A percentile compares a stretch with the other conserved stretches of the same genome.
Evolutionary conservation across 2,329 filamentous ascomycete species (phyloP).

Genomic region (Cephalotrichum gorgonifer): DNA sequence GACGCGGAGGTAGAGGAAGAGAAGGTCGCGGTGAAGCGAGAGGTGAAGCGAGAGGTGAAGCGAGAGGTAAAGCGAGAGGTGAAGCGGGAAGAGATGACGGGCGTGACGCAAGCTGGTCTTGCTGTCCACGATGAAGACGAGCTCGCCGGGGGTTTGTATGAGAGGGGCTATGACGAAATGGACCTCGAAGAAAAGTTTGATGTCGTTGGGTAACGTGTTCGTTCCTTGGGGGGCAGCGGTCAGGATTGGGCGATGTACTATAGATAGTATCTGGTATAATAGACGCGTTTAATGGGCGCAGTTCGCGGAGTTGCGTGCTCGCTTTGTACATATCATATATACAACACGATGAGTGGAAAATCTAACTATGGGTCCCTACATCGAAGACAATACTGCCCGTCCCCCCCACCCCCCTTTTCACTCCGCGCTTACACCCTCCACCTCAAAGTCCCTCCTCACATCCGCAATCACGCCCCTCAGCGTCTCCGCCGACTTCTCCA

Average conservation of each 20-base stretch:
- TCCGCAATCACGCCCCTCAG: constrained; percentile 2
- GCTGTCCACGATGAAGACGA: not conserved
- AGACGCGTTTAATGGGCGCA: no score
- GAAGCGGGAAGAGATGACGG: not conserved
- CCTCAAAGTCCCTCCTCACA: constrained; percentile 3
- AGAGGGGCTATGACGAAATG: constrained; percentile 13
- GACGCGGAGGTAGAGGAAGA: constrained; percentile 17
- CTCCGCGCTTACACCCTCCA: not conserved
- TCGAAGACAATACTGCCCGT: not conserved
- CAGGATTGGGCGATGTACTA: not conserved
- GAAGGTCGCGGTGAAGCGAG: constrained; percentile 17
- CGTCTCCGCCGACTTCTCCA: constrained; percentile 1
- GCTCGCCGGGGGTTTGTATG: not conserved
- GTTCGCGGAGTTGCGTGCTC: not conserved
- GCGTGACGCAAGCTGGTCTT: not conserved
- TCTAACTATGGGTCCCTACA: not conserved
- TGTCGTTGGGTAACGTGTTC: constrained; percentile 16
- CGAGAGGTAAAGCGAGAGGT: constrained; percentile 34
- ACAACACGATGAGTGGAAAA: not conserved
- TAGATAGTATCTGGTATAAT: not conserved
- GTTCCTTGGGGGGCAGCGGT: no score
- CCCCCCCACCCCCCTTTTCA: not conserved
- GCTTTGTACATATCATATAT: no score
- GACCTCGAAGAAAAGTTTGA: constrained; percentile 23
- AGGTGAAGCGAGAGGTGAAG: constrained; percentile 10